Evolutionary conservation across 352 stramenopile species (phyloP).

Genomic region (Aphanomyces cochlioides): DNA sequence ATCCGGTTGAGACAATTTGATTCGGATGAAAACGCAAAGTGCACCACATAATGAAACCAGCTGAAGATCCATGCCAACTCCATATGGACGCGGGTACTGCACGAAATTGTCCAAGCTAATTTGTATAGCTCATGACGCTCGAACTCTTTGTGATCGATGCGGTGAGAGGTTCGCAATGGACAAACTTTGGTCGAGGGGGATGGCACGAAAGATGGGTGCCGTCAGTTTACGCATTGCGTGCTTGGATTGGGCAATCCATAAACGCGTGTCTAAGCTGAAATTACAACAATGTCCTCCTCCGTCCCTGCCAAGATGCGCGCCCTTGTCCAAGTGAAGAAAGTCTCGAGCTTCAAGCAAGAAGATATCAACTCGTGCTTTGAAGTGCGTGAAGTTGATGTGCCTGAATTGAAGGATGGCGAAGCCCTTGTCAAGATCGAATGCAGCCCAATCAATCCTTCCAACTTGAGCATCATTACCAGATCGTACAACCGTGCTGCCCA

Average conservation of each 20-base stretch:
- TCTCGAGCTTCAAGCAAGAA: conserved; percentile 27
- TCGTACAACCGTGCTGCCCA: not conserved
- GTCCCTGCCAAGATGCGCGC: conserved; percentile 28
- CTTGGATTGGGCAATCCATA: not conserved
- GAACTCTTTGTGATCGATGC: too few relatives aligned
- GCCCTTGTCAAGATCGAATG: conserved; percentile 35
- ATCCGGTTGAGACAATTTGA: too few relatives aligned
- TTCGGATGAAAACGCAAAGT: too few relatives aligned
- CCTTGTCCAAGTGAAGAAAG: conserved; percentile 26
- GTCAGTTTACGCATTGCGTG: too few relatives aligned
- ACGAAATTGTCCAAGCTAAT: too few relatives aligned
- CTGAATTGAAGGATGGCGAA: conserved; percentile 28
- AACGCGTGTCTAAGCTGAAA: not conserved
- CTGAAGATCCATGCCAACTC: too few relatives aligned
- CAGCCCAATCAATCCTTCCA: conserved; percentile 35
- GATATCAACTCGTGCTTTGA: conserved; percentile 27
- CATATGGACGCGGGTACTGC: too few relatives aligned
- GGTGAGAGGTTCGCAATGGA: too few relatives aligned
- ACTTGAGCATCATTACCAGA: conserved; percentile 27
- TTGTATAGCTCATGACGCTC: too few relatives aligned
- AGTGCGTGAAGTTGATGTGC: conserved; percentile 31
- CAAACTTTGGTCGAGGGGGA: too few relatives aligned
- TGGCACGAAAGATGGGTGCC: too few relatives aligned
- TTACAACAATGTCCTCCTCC: not conserved
- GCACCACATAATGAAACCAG: too few relatives aligned